Evolutionary conservation across 108 stramenopile species (phyloP).

Genomic region (Phaeodactylum tricornutum): DNA sequence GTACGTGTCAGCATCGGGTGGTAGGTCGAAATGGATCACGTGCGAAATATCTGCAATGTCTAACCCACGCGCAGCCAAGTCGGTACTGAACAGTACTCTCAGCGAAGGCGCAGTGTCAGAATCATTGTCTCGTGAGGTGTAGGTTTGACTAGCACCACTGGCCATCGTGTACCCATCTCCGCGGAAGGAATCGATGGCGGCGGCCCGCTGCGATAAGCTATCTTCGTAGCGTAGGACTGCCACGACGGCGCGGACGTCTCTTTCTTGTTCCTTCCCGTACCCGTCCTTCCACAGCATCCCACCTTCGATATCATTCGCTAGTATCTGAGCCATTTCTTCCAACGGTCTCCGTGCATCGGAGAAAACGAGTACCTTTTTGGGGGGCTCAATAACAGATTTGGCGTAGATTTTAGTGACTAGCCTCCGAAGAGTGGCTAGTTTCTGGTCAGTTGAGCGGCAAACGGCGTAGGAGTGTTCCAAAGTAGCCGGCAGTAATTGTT

Average conservation of each 20-base stretch:
- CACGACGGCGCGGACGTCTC: conserved; percentile 23
- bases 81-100: conserved; percentile 75
- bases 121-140: conserved; percentile 1
- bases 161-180: conserved; percentile 15
- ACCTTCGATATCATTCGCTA: conserved; percentile 42
- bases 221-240: conserved; percentile 60
- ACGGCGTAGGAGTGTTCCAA: conserved; percentile 77
- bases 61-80: conserved; percentile 82
- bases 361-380: conserved; percentile 61
- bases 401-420: conserved; percentile 44
- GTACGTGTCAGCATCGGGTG: conserved; percentile 70
- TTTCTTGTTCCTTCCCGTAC: conserved; percentile 10
- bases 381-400: not conserved
- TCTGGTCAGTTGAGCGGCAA: conserved; percentile 49
- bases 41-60: conserved; percentile 71
- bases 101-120: conserved; percentile 14
- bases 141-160: not conserved
- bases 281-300: conserved; percentile 31
- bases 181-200: conserved; percentile 65
- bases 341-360: conserved; percentile 55
- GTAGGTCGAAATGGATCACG: conserved; percentile 84
- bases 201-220: conserved; percentile 47
- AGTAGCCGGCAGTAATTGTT: conserved; percentile 65
- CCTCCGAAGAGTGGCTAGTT: conserved; percentile 61
- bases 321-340: conserved; percentile 51